phyloP scores from a whole-genome alignment of 1,139 yeast genomes.

The Keqinozyma sinolaborantium region DNA sequence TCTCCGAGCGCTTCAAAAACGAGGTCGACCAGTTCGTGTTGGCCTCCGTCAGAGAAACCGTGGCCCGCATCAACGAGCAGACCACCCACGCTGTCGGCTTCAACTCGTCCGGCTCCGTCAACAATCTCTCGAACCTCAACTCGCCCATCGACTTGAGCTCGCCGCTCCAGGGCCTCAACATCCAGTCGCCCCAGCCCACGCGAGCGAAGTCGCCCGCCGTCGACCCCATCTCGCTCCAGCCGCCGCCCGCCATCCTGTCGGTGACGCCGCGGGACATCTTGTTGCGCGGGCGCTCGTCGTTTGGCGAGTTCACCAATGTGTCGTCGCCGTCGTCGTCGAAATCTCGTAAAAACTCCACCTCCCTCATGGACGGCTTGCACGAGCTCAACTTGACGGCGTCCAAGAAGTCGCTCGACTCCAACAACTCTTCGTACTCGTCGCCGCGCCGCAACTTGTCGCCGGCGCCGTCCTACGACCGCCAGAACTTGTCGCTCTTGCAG shows the following conservation, averaged over 20 bases:
- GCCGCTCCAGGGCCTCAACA: conserved; percentile 1
- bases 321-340: conserved; percentile 16
- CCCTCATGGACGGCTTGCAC: conserved; percentile 24
- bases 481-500: conserved; percentile 54
- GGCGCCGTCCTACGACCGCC: conserved; percentile 42
- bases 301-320: conserved; percentile 14
- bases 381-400: conserved; percentile 11
- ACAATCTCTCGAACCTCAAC: conserved; percentile 4
- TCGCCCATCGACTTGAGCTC: conserved; percentile 5
- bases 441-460: conserved; percentile 59
- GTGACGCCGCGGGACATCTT: conserved; percentile 42
- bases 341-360: conserved; percentile 18
- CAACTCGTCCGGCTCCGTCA: neutral
- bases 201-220: conserved; percentile 23
- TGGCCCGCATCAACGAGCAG: conserved; percentile 47
- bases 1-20: conserved; percentile 73
- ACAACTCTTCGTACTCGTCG: conserved; percentile 38
- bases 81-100: conserved; percentile 11
- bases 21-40: conserved; percentile 79
- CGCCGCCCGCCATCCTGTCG: conserved; percentile 13
- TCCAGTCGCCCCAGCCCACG: conserved; percentile 30
- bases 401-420: conserved; percentile 11
- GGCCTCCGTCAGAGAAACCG: conserved; percentile 61
- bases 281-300: conserved; percentile 23
- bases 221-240: conserved; percentile 6